Evolutionary conservation across 2,329 filamentous ascomycete species (phyloP), one percentile per base, ranked within the genome.

Genomic region (Calonectria ilicicola): DNA sequence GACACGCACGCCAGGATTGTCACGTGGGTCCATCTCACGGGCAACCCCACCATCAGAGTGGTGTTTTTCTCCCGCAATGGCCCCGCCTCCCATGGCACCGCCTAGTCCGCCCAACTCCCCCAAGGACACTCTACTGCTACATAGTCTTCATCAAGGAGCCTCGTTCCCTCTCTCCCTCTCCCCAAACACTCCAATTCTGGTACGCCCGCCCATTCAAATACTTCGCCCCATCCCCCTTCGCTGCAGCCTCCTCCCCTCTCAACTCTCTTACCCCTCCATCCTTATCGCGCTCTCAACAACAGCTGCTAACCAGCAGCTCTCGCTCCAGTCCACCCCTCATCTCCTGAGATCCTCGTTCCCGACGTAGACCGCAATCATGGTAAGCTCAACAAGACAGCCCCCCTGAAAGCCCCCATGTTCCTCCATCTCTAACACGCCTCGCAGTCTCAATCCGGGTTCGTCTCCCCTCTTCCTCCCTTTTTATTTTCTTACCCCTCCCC

Each of bases 371-470:
- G 80, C 82, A 83, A 83, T 75, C 80, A 86, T 86, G 84, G 84
- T 86, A 81, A 83, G 84, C 79, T 76, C 70, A 74, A 63, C 74
- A 64, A 62, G 72, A 69, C 72, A 73, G 44, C 72, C 63, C 63
- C 42, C 64, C 44, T 56, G 58, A 66, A 67, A 49, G 46, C 23
- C 17, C 27, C 60, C 27, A 26, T 40, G 56, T 23, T 38, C 26
- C 17, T 49, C 65, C 62, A 40, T 75, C 69, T 76, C 79, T 78
- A 72, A 74, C 75, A 23, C 60, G 53, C 67, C 70, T 64, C 72
- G 21, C 72, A 93, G 91, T 92, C 91, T 91, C 89, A 92, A 90
- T 92, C 91, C 84, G 91, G 91, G 91, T 93, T 87, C 79, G 77
- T 78, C 72, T n/a, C 74, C 77, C 79, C 77, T 74, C 74, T 72